A percentile compares a stretch with the other conserved stretches of the same genome.
Conservation (phyloP, 352 stramenopile genomes). For the Globisporangium middletonii region DNA sequence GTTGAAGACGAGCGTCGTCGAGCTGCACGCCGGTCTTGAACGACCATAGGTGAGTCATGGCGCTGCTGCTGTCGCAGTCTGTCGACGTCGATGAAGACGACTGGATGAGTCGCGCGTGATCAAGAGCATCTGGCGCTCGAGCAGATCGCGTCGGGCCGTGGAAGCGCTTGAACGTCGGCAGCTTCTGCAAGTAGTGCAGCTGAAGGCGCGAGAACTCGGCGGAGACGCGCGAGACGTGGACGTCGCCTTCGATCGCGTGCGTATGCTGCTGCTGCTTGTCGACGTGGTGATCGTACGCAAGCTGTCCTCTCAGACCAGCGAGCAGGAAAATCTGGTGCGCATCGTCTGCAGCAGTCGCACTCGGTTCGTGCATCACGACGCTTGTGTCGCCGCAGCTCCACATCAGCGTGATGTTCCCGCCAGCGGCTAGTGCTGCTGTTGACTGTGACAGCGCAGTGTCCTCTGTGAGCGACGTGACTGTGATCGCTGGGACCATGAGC, state of each 20-base stretch:
- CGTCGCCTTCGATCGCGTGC: slow-evolving; percentile 6
- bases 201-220: slow-evolving; percentile 7
- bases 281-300: slow-evolving; percentile 9
- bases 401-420: slow-evolving; percentile 1
- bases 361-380: slow-evolving; percentile 3
- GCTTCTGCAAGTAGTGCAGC: slow-evolving; percentile 37
- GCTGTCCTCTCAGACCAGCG: slow-evolving; percentile 2
- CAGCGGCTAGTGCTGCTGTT: neutral
- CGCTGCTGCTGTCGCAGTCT: neutral
- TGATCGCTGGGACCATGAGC: slow-evolving; percentile 4
- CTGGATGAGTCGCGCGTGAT: neutral
- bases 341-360: neutral
- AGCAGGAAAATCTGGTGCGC: neutral
- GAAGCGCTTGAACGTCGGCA: slow-evolving; percentile 11
- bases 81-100: too few species aligned
- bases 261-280: neutral
- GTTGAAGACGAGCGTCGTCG: slow-evolving; percentile 14
- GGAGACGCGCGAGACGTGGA: neutral
- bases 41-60: slow-evolving; percentile 9
- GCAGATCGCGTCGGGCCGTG: too few species aligned
- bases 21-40: slow-evolving; percentile 25
- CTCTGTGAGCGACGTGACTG: slow-evolving; percentile 2
- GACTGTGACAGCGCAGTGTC: neutral
- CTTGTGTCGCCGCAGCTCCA: slow-evolving; percentile 7
- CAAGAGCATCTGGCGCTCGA: neutral